These are phyloP conservation scores for Alternaria metachromatica DNA, from an alignment of 2,329 filamentous ascomycete species.

Conservation along the genomic window DNA sequence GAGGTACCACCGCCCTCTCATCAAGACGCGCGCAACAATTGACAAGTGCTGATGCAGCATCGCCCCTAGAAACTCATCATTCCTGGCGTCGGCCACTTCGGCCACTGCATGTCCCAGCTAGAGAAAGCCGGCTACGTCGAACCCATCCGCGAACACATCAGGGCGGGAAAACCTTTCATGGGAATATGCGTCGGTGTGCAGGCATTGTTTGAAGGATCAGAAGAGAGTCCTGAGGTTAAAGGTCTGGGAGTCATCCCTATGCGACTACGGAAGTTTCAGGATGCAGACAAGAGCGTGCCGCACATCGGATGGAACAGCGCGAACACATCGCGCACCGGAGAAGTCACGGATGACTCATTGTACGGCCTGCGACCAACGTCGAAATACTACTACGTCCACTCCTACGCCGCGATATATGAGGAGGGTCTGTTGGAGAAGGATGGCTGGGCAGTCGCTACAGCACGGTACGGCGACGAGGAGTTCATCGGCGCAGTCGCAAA, in stretches of 20 bases:
- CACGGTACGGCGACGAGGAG: slow-evolving; percentile 82
- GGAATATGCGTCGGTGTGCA: slow-evolving; percentile 96
- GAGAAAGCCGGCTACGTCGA: slow-evolving; percentile 81
- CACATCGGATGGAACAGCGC: slow-evolving; percentile 99
- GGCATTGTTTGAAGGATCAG: slow-evolving; percentile 84
- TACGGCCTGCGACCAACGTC: slow-evolving; percentile 81
- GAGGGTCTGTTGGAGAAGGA: slow-evolving; percentile 75
- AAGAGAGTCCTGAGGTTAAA: slow-evolving; percentile 73
- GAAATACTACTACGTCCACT: slow-evolving; percentile 99
- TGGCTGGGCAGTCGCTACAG: slow-evolving; percentile 93
- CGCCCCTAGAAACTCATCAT: slow-evolving; percentile 81
- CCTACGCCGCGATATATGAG: slow-evolving; percentile 82
- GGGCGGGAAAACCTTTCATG: slow-evolving; percentile 95
- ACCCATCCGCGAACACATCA: slow-evolving; percentile 82
- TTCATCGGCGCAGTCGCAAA: slow-evolving; percentile 91
- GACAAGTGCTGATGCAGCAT: slow-evolving; percentile 44
- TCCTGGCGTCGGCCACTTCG: slow-evolving; percentile 96
- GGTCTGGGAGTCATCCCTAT: slow-evolving; percentile 80
- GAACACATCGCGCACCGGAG: slow-evolving; percentile 60
- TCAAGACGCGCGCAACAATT: slow-evolving; percentile 25
- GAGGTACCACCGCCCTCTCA: slow-evolving; percentile 64
- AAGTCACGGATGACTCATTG: slow-evolving; percentile 61
- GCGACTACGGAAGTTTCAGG: slow-evolving; percentile 76
- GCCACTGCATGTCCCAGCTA: slow-evolving; percentile 90
- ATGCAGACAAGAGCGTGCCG: slow-evolving; percentile 84